Base-by-base conservation (phyloP, 768 basidiomycete genomes). In the Neoboletus subvelutipes region DNA sequence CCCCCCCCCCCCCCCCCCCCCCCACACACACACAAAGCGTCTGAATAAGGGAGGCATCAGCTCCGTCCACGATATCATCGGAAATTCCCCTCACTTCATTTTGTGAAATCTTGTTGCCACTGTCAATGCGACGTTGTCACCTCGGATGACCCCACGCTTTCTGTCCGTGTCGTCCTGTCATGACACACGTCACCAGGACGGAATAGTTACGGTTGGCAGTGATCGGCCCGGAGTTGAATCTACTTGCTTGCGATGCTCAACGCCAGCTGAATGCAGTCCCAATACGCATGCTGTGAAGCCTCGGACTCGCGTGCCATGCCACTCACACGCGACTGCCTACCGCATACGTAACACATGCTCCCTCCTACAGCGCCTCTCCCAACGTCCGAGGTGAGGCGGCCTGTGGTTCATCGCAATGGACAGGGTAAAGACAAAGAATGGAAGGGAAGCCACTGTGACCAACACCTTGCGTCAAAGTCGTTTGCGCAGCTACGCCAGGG, bases 401-500 rank as follows among this genome's bases (percentile, higher is more conserved):
- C 49, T 50, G 58, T 45, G 17, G 31, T n/a, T 46, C 63, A 41
- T 56, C 48, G 39, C 43, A 52, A 37, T 48, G 46, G 22, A 54
- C 29, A 40, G 50, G 50, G 41, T 10, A 29, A 13, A 57, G 17
- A 3, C 48, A 29, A 18, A 15, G 62, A 67, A 54, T 57, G 52
- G 59, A 59, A 52, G 37, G 13, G 61, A 60, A 57, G 58, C 61
- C 64, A 47, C 50, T 49, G 56, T 53, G 54, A 55, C 49, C 54
- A 61, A 67, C 67, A 69, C 67, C 67, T 69, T 69, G 41, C 43
- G 29, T 33, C 52, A 41, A 52, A n/a, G 17, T 52, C 36, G 34
- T 52, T 29, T 28, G 42, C 59, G 51, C 59, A 56, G 52, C 51
- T 57, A 20, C 50, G 29, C 52, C 51, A 42, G 29, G 52, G 29